These are phyloP conservation scores for Leishmania major DNA, from an alignment of 208 protist genomes.

Conservation along the genomic window DNA sequence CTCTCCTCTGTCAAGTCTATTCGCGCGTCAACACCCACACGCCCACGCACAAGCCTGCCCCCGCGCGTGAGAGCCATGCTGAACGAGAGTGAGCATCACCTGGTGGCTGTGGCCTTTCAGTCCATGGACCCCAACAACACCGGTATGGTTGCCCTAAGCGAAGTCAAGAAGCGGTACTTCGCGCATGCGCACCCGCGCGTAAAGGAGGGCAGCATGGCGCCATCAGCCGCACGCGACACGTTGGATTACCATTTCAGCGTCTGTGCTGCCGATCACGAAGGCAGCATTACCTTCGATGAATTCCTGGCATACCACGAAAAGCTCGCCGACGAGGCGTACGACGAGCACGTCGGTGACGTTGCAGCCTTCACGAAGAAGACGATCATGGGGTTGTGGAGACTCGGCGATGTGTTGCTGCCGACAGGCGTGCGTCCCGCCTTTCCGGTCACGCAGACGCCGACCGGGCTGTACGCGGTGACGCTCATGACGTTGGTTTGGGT, in stretches of 20 bases:
- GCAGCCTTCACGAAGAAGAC: conserved; percentile 59
- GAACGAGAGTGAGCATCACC: conserved; percentile 27
- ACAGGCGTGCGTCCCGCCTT: conserved; percentile 72
- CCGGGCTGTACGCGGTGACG: conserved; percentile 60
- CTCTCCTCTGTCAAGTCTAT: neutral
- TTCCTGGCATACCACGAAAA: conserved; percentile 84
- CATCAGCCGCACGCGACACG: conserved; percentile 60
- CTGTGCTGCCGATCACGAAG: conserved; percentile 50
- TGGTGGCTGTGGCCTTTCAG: conserved; percentile 55
- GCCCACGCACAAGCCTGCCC: neutral
- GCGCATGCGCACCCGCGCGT: conserved; percentile 74
- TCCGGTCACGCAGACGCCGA: conserved; percentile 42
- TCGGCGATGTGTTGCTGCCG: conserved; percentile 75
- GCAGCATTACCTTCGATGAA: conserved; percentile 76
- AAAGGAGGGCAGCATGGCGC: conserved; percentile 72
- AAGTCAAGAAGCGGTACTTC: conserved; percentile 64
- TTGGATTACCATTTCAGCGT: conserved; percentile 60
- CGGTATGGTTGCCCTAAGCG: conserved; percentile 49
- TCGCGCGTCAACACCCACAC: neutral
- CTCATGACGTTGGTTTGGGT: conserved; percentile 83
- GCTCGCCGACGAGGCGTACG: conserved; percentile 67
- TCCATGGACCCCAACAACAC: conserved; percentile 55
- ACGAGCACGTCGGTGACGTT: conserved; percentile 56
- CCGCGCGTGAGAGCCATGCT: conserved; percentile 13
- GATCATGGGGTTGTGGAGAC: conserved; percentile 73